A percentile compares a stretch with the other conserved stretches of the same genome.
These are phyloP conservation scores for Trichoderma orchidacearum DNA, from an alignment of 495 filamentous ascomycete species.

Conservation along the genomic window DNA sequence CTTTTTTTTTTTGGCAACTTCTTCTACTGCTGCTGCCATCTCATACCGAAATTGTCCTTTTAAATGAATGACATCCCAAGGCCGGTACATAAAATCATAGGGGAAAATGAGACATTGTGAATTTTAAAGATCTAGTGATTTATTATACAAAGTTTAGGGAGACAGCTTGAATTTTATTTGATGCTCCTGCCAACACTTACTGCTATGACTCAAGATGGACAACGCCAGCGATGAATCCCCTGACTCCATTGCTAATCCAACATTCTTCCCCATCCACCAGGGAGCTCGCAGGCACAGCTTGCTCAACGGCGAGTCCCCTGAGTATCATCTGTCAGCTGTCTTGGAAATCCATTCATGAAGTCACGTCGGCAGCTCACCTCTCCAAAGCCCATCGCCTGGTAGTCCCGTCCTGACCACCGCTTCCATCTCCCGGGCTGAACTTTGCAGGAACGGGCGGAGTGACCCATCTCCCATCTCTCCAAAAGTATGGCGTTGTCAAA, in stretches of 20 bases:
- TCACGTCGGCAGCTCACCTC: conserved; percentile 18
- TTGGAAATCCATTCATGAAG: neutral
- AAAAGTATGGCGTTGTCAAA: conserved; percentile 69
- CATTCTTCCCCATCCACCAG: conserved; percentile 61
- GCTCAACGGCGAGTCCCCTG: conserved; percentile 47
- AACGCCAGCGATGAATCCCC: conserved; percentile 45
- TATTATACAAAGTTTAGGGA: no score
- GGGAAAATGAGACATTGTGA: no score
- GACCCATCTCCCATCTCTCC: conserved; percentile 50
- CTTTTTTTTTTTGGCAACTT: no score
- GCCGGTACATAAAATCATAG: no score
- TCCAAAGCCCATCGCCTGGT: conserved; percentile 69
- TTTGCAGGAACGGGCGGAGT: conserved; percentile 38
- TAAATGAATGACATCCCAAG: no score
- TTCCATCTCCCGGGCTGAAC: conserved; percentile 16
- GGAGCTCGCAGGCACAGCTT: conserved; percentile 34
- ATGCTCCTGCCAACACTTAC: neutral
- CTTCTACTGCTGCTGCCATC: no score
- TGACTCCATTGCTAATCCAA: conserved; percentile 77
- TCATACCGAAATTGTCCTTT: no score
- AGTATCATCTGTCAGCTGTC: neutral
- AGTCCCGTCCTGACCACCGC: conserved; percentile 73
- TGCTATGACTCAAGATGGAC: conserved; percentile 10
- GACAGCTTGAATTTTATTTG: no score
- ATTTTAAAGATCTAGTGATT: no score